Base-by-base conservation (phyloP, 768 basidiomycete species). In the Aureoboletus auriporus region DNA sequence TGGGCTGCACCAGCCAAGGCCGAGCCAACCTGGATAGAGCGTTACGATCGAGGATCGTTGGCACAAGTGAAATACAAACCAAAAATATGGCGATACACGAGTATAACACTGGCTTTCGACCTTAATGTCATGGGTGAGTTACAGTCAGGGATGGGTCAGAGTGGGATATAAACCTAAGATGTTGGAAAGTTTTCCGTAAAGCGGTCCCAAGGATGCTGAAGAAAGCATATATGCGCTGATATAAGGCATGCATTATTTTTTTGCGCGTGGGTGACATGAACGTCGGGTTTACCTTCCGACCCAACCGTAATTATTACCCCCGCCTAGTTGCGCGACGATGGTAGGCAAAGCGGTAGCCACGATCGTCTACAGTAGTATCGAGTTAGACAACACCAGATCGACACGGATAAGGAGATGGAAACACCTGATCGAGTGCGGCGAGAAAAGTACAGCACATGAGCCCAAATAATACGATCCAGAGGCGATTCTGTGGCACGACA, bases 331-430 rank as follows among this genome's bases (percentile, higher is more conserved):
- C 3, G 63, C 63, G 7, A 74, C 73, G 28, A 78, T 77, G 1
- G 76, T 77, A 2, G 78, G 77, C 12, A 79, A 59, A 5, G 78
- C 76, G 11, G 75, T 78, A 0, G 75, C 66, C 4, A 77, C 74
- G 41, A 75, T 73, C 8, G 72, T 74, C 73, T 75, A 17, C 7
- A n/a, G 37, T 23, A 23, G 4, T 23, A 4, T 23, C 20, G 20
- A 23, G 20, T 23, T 23, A 23, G 20, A 4, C 20, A 23, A 23
- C 20, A 23, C 20, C 2, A 23, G 20, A 23, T 23, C 20, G 16
- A 14, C 27, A 31, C 13, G 6, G 8, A 40, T 8, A 34, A 28
- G 8, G 16, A 9, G 42, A 13, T 42, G 41, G 26, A 47, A 45
- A 46, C 41, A 71, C 73, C 64, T 74, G 75, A 52, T 79, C 78